phyloP scores from a whole-genome alignment of 352 stramenopile genomes.

The Globisporangium solare region DNA sequence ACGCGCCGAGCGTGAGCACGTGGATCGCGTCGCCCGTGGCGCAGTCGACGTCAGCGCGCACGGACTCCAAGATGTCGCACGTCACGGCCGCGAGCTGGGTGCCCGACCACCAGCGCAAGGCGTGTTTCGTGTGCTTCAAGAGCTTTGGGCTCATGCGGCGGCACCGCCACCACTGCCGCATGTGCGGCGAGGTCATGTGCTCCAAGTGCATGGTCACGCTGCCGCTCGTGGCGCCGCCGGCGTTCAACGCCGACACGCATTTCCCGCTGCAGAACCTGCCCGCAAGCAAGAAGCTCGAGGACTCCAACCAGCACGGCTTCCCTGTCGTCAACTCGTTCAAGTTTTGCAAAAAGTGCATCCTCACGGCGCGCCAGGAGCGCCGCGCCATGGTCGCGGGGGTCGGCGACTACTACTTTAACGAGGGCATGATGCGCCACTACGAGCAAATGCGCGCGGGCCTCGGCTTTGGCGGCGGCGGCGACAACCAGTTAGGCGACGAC shows the following conservation, averaged over 20 bases:
- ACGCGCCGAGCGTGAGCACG: conserved; percentile 30
- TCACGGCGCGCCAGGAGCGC: conserved; percentile 53
- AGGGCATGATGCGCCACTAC: conserved; percentile 48
- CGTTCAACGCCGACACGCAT: conserved; percentile 15
- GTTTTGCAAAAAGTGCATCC: conserved; percentile 79
- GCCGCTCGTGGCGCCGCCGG: conserved; percentile 41
- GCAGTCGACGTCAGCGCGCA: conserved; percentile 5
- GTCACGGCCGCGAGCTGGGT: conserved; percentile 41
- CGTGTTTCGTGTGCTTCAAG: conserved; percentile 66
- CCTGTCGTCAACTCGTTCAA: conserved; percentile 62
- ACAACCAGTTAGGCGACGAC: conserved; percentile 13
- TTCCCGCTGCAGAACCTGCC: conserved; percentile 30
- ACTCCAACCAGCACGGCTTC: conserved; percentile 38
- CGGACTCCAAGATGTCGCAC: conserved; percentile 15
- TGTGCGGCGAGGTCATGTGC: conserved; percentile 77
- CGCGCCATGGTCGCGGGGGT: conserved; percentile 45
- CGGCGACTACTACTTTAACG: conserved; percentile 40
- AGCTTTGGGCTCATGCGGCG: conserved; percentile 57
- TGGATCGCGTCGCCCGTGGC: conserved; percentile 21
- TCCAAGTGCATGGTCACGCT: conserved; percentile 62
- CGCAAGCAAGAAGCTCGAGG: conserved; percentile 34
- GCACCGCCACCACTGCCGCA: conserved; percentile 69
- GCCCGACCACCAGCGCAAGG: conserved; percentile 52
- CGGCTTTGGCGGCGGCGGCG: not conserved
- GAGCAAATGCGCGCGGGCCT: conserved; percentile 14